A percentile compares a stretch with the other conserved stretches of the same genome.
phyloP scores from a whole-genome alignment of 176 grass and related monocot species.

The Eleusine indica region DNA sequence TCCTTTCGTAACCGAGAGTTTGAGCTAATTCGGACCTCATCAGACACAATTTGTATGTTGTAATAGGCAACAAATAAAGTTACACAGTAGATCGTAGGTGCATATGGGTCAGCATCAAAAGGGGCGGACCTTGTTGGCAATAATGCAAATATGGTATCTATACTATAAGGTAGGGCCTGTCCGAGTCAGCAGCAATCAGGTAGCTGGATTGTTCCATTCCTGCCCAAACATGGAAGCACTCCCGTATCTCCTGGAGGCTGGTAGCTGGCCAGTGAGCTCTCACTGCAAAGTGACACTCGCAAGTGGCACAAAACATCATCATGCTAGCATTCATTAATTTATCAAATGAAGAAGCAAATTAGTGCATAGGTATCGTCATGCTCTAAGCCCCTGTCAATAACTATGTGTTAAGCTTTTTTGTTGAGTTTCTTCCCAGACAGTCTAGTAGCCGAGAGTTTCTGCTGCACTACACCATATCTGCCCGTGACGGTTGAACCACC shows the following conservation, averaged over 20 bases:
- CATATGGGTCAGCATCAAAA: not conserved
- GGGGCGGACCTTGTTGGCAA: not conserved
- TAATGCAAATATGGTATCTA: not conserved
- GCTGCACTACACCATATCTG: not conserved
- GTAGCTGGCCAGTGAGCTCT: slow-evolving; percentile 3
- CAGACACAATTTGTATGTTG: too few relatives aligned
- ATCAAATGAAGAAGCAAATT: slow-evolving; percentile 18
- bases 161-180: not conserved
- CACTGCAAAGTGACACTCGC: slow-evolving; percentile 22
- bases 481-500: slow-evolving; percentile 20
- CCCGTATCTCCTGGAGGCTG: not conserved
- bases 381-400: too few relatives aligned
- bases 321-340: not conserved
- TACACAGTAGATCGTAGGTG: not conserved
- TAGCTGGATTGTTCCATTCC: slow-evolving; percentile 35
- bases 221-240: slow-evolving; percentile 13
- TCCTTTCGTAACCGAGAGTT: too few relatives aligned
- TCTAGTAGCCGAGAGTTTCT: not conserved
- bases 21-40: too few relatives aligned
- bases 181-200: slow-evolving; percentile 52
- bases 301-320: not conserved
- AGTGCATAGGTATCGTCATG: too few relatives aligned
- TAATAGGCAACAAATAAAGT: too few relatives aligned
- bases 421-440: not conserved
- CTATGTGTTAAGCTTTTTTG: not conserved